Conservation (phyloP, 2,329 filamentous ascomycete genomes). For the Teratosphaeria destructans region DNA sequence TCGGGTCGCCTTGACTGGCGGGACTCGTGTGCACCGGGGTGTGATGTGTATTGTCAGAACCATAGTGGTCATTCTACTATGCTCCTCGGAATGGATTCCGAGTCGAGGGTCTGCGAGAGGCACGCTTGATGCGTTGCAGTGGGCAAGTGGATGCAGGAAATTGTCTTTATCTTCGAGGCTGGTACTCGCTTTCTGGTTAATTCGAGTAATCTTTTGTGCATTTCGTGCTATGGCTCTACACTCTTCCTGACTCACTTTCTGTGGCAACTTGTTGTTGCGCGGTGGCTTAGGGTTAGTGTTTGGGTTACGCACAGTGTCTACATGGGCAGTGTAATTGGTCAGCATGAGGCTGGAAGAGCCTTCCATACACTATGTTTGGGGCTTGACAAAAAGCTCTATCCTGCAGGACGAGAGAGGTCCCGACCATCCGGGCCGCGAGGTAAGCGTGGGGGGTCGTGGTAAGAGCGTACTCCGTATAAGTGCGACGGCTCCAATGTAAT, state of each 20-base stretch:
- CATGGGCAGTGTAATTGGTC: no score
- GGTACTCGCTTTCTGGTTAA: neutral
- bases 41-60: slow-evolving; percentile 8
- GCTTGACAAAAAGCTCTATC: no score
- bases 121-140: slow-evolving; percentile 5
- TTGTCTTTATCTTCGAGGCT: neutral
- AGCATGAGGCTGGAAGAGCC: no score
- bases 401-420: no score
- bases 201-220: neutral
- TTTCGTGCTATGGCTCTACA: neutral
- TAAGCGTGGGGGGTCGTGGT: no score
- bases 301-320: neutral
- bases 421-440: no score
- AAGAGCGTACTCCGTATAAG: no score
- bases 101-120: slow-evolving; percentile 4
- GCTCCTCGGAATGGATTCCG: slow-evolving; percentile 6
- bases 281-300: neutral
- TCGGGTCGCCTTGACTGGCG: slow-evolving; percentile 16
- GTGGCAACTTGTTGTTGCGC: no score
- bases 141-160: neutral
- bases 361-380: no score
- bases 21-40: slow-evolving; percentile 3
- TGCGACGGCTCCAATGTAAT: no score
- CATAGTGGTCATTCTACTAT: slow-evolving; percentile 22
- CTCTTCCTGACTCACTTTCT: neutral